A percentile compares a stretch with the other conserved stretches of the same genome.
phyloP scores from a whole-genome alignment of 164 flowering plant genomes.

The Magnolia changhungtana region DNA sequence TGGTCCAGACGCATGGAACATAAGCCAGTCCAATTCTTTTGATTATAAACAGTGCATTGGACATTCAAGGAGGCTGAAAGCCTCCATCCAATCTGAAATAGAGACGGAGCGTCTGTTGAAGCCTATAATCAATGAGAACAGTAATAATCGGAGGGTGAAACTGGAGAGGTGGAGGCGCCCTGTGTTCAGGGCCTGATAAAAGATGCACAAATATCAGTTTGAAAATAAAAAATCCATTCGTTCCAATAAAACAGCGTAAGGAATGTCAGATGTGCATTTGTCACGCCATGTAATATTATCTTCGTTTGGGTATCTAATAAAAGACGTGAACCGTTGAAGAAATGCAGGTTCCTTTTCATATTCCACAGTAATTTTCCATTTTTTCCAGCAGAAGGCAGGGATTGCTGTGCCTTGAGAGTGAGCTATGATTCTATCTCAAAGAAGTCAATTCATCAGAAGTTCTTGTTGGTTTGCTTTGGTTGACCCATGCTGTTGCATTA shows the following conservation, averaged over 20 bases:
- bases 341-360: constrained; percentile 20
- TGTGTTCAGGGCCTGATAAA: constrained; percentile 10
- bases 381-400: not conserved
- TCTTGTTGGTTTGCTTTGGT: not conserved
- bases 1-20: constrained; percentile 22
- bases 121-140: constrained; percentile 36
- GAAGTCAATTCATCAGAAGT: not conserved
- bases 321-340: constrained; percentile 14
- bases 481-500: not conserved
- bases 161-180: constrained; percentile 43
- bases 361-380: constrained; percentile 2
- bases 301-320: constrained; percentile 11
- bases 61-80: constrained; percentile 55
- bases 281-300: not conserved
- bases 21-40: not conserved
- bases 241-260: not conserved
- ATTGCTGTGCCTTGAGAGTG: not conserved
- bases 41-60: constrained; percentile 61
- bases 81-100: constrained; percentile 50
- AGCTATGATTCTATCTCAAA: not conserved
- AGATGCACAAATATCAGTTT: not conserved
- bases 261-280: not conserved
- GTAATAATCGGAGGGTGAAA: constrained; percentile 38
- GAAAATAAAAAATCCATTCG: constrained; percentile 3
- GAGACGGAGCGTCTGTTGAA: constrained; percentile 52